These are phyloP conservation scores for Brettanomyces bruxellensis DNA, from an alignment of 805 yeast genomes.

Conservation along the genomic window DNA sequence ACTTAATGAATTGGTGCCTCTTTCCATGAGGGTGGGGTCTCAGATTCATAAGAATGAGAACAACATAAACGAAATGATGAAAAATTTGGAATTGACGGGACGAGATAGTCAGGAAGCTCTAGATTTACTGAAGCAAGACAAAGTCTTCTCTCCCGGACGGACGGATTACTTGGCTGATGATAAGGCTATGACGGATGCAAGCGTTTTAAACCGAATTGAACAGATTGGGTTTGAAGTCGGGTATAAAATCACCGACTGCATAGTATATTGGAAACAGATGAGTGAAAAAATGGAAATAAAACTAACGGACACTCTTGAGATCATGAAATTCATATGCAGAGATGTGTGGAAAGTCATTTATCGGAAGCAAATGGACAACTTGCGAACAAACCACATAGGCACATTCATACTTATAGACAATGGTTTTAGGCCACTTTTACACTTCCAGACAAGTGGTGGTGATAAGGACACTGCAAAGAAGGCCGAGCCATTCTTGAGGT, in stretches of 20 bases:
- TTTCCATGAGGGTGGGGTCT: slow-evolving; percentile 54
- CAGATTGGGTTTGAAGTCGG: slow-evolving; percentile 52
- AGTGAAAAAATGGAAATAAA: slow-evolving; percentile 13
- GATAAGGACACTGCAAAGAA: slow-evolving; percentile 34
- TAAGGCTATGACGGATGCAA: slow-evolving; percentile 32
- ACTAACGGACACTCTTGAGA: slow-evolving; percentile 58
- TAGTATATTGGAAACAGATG: slow-evolving; percentile 17
- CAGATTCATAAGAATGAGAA: slow-evolving; percentile 25
- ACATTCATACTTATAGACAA: slow-evolving; percentile 74
- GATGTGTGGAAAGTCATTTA: slow-evolving; percentile 82
- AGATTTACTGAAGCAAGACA: not conserved
- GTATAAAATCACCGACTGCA: slow-evolving; percentile 21
- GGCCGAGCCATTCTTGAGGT: slow-evolving; percentile 47
- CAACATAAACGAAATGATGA: slow-evolving; percentile 8
- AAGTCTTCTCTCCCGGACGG: slow-evolving; percentile 26
- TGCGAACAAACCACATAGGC: slow-evolving; percentile 86
- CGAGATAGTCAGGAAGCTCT: not conserved
- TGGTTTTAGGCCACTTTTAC: slow-evolving; percentile 43
- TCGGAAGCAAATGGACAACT: slow-evolving; percentile 83
- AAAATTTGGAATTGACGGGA: slow-evolving; percentile 6
- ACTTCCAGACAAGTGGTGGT: slow-evolving; percentile 39
- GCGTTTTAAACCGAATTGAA: slow-evolving; percentile 53
- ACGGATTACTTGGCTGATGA: slow-evolving; percentile 29
- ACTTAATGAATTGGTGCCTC: slow-evolving; percentile 69
- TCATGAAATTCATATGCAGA: slow-evolving; percentile 87